phyloP scores from a whole-genome alignment of 768 basidiomycete genomes.

The Hortiboletus flavorubellus region DNA sequence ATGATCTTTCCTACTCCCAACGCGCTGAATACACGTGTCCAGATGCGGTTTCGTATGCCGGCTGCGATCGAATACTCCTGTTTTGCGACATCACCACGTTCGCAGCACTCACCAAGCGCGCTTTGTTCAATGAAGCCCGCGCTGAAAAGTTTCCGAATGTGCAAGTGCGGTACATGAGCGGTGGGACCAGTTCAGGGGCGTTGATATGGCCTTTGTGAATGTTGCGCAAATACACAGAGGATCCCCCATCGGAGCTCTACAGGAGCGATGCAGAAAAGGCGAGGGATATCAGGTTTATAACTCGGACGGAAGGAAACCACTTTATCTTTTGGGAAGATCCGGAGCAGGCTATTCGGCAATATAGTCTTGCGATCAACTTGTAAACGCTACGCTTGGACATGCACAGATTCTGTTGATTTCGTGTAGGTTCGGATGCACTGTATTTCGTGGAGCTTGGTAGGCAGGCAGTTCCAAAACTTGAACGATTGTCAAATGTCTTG shows the following conservation, averaged over 20 bases:
- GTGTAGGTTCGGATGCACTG: not conserved
- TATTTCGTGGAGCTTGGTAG: not conserved
- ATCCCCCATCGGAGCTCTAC: slow-evolving; percentile 2
- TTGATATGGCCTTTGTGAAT: slow-evolving; percentile 15
- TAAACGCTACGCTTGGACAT: not conserved
- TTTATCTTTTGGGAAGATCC: slow-evolving; percentile 27
- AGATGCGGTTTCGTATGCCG: not conserved
- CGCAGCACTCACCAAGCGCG: slow-evolving; percentile 7
- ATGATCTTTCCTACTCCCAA: slow-evolving; percentile 11
- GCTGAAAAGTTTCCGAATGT: slow-evolving; percentile 8
- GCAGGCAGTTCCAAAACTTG: too few relatives aligned
- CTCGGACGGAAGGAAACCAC: slow-evolving; percentile 21
- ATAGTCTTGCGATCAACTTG: slow-evolving; percentile 3
- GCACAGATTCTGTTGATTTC: not conserved
- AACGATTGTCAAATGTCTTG: too few relatives aligned
- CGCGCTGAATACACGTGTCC: slow-evolving; percentile 11
- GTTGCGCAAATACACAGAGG: slow-evolving; percentile 6
- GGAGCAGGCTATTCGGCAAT: slow-evolving; percentile 20
- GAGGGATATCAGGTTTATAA: slow-evolving; percentile 18
- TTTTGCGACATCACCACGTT: slow-evolving; percentile 9
- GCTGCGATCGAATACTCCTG: slow-evolving; percentile 15
- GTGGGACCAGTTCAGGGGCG: slow-evolving; percentile 8
- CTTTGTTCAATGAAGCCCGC: slow-evolving; percentile 14
- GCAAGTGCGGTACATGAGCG: slow-evolving; percentile 19
- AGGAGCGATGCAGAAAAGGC: slow-evolving; percentile 17